phyloP scores from a whole-genome alignment of 2,329 filamentous ascomycete species.

The Fusarium falciforme region DNA sequence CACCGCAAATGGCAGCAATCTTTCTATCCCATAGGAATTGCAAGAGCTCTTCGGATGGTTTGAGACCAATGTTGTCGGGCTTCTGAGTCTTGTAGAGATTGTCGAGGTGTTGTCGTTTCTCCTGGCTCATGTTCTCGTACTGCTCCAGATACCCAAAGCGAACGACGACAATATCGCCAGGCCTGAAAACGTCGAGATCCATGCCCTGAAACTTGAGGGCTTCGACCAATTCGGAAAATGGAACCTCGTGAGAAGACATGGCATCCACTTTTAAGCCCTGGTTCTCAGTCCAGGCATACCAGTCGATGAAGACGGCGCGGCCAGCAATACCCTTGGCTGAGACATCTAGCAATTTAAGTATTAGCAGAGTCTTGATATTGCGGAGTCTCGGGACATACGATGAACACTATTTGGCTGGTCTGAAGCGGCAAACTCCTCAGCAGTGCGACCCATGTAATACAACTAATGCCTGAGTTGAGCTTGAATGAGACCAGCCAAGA shows the following conservation, averaged over 20 bases:
- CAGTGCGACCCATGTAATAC: conserved; percentile 42
- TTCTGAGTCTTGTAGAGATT: conserved; percentile 23
- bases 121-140: conserved; percentile 27
- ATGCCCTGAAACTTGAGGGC: conserved; percentile 24
- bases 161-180: conserved; percentile 34
- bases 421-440: conserved; percentile 31
- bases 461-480: conserved; percentile 7
- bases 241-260: conserved; percentile 28
- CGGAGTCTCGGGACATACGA: conserved; percentile 5
- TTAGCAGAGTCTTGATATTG: background rate
- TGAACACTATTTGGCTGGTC: conserved; percentile 38
- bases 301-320: conserved; percentile 33
- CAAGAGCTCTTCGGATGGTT: conserved; percentile 49
- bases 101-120: conserved; percentile 25
- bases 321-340: conserved; percentile 25
- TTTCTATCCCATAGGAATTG: conserved; percentile 56
- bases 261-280: conserved; percentile 23
- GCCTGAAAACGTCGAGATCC: background rate
- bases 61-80: conserved; percentile 50
- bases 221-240: conserved; percentile 25
- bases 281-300: conserved; percentile 29
- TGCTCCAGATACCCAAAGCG: conserved; percentile 35
- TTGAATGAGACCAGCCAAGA: background rate
- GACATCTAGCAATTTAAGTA: conserved; percentile 5
- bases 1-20: conserved; percentile 56